Conservation (phyloP, 495 filamentous ascomycete genomes). For the Hypoxylon rickii region DNA sequence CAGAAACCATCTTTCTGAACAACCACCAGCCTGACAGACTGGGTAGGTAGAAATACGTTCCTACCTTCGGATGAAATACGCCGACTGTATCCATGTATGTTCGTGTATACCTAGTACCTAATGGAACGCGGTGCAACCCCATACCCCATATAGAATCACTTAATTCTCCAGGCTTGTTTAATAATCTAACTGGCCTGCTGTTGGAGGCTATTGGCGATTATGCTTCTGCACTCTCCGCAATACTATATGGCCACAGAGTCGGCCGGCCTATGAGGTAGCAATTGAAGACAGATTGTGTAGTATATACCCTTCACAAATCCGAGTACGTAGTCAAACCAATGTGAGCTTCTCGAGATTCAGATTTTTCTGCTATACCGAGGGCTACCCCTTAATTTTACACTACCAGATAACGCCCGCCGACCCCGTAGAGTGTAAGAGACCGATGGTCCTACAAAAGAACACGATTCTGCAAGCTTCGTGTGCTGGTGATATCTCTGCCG, state of each 20-base stretch:
- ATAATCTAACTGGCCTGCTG: no score
- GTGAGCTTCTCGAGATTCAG: slow-evolving; percentile 3
- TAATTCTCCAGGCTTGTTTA: not conserved
- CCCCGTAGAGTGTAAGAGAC: slow-evolving; percentile 16
- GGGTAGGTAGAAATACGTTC: no score
- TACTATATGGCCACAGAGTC: no score
- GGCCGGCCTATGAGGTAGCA: no score
- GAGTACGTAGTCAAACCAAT: slow-evolving; percentile 1
- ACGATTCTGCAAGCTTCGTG: slow-evolving; percentile 13
- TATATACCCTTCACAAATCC: no score
- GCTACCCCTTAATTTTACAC: slow-evolving; percentile 32
- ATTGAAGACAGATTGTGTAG: no score
- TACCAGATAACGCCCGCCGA: slow-evolving; percentile 26
- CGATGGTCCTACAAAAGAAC: slow-evolving; percentile 4
- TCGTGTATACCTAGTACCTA: no score
- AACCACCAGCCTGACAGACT: no score
- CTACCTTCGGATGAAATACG: slow-evolving; percentile 17
- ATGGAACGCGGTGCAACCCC: no score
- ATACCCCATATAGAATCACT: slow-evolving; percentile 18
- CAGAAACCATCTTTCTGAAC: no score
- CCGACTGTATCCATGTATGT: slow-evolving; percentile 7
- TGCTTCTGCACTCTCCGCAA: no score
- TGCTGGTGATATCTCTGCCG: not conserved
- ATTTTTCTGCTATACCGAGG: slow-evolving; percentile 18
- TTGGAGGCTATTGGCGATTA: no score